Conservation (phyloP, 2,329 filamentous ascomycete species). For the Dendryphion nanum region DNA sequence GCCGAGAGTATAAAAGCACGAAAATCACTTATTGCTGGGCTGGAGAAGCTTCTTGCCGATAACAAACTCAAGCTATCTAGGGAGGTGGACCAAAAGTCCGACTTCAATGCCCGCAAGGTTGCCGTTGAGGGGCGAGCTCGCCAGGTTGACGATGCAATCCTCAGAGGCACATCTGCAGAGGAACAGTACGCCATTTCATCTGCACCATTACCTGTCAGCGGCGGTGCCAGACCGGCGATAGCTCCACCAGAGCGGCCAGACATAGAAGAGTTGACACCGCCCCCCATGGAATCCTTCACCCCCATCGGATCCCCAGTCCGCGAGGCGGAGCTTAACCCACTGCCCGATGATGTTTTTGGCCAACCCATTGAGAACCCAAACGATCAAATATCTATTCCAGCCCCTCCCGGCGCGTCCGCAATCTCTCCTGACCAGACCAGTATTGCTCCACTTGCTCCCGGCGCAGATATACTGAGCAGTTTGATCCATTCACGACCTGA, state of each 20-base stretch:
- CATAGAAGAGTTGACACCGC: conserved; percentile 85
- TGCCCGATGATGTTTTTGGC: conserved; percentile 25
- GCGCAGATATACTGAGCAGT: conserved; percentile 31
- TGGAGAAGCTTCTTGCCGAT: conserved; percentile 77
- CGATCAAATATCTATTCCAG: conserved; percentile 22
- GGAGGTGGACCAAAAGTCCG: conserved; percentile 66
- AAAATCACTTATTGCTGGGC: conserved; percentile 69
- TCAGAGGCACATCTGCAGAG: conserved; percentile 72
- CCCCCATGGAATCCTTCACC: conserved; percentile 58
- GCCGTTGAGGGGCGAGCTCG: conserved; percentile 80
- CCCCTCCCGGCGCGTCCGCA: conserved; percentile 16
- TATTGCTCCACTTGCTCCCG: conserved; percentile 17
- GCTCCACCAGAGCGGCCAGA: conserved; percentile 65
- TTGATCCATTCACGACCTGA: conserved; percentile 22
- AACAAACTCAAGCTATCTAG: conserved; percentile 68
- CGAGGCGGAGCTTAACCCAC: conserved; percentile 20
- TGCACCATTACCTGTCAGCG: conserved; percentile 28
- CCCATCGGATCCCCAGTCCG: conserved; percentile 50
- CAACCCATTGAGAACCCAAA: conserved; percentile 24
- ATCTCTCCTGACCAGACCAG: conserved; percentile 20
- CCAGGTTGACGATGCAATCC: conserved; percentile 87
- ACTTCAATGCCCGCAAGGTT: conserved; percentile 64
- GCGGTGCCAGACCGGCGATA: conserved; percentile 5
- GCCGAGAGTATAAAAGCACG: conserved; percentile 87
- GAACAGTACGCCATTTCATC: conserved; percentile 50